A percentile compares a stretch with the other conserved stretches of the same genome.
phyloP scores from a whole-genome alignment of 306 rosid genomes.

The Quercus engelmannii region DNA sequence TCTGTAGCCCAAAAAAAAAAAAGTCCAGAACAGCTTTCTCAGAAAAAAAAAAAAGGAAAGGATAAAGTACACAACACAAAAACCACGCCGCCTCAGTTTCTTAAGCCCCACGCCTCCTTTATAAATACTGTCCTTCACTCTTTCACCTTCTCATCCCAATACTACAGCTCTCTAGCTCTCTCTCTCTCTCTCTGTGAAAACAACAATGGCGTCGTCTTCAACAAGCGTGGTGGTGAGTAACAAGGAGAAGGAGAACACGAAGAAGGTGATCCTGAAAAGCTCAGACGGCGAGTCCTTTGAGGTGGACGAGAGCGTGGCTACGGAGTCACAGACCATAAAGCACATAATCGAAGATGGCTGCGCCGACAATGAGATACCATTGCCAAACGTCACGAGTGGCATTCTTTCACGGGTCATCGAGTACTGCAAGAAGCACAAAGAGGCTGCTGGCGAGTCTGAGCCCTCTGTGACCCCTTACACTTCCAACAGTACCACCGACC shows the following conservation, averaged over 20 bases:
- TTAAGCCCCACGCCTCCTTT: no score
- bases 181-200: no score
- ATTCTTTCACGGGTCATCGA: conserved; percentile 55
- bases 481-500: conserved; percentile 20
- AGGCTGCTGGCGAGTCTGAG: conserved; percentile 32
- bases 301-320: conserved; percentile 58
- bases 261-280: conserved; percentile 55
- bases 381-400: conserved; percentile 63
- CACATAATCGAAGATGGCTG: conserved; percentile 64
- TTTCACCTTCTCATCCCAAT: no score
- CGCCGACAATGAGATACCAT: conserved; percentile 54
- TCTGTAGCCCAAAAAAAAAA: no score
- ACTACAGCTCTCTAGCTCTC: no score
- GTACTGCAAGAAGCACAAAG: conserved; percentile 63
- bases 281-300: conserved; percentile 59
- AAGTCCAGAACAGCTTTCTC: no score
- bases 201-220: conserved; percentile 30
- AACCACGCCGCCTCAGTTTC: no score
- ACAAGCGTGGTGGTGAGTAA: no score
- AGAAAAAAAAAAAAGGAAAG: no score
- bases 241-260: background rate
- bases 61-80: no score
- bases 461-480: conserved; percentile 6
- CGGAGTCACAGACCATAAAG: conserved; percentile 54
- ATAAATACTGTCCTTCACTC: no score